Evolutionary conservation across 495 filamentous ascomycete genomes (phyloP).

Genomic region (Barbatosphaeria neglecta): DNA sequence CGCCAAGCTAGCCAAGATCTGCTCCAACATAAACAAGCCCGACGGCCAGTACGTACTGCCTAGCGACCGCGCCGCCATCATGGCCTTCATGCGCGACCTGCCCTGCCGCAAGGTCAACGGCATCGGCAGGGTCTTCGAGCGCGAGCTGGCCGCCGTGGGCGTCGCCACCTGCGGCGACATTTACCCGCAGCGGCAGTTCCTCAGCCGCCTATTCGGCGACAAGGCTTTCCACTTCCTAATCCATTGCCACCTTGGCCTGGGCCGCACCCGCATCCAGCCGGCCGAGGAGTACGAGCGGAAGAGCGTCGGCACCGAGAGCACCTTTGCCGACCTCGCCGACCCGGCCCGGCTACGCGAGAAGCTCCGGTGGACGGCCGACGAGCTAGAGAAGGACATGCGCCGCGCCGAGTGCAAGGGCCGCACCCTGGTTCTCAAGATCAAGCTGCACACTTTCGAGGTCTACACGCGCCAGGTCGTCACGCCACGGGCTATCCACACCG

Average conservation of each 20-base stretch:
- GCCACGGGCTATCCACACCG: conserved; percentile 55
- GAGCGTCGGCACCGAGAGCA: conserved; percentile 87
- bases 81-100: conserved; percentile 74
- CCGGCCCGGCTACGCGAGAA: conserved; percentile 61
- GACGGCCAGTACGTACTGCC: conserved; percentile 81
- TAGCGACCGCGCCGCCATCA: conserved; percentile 56
- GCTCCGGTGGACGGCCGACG: conserved; percentile 66
- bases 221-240: conserved; percentile 84
- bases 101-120: conserved; percentile 88
- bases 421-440: conserved; percentile 84
- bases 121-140: conserved; percentile 84
- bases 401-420: conserved; percentile 75
- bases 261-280: conserved; percentile 77
- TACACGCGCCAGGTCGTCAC: conserved; percentile 68
- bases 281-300: conserved; percentile 86
- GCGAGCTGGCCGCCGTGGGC: conserved; percentile 79
- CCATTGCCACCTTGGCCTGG: conserved; percentile 73
- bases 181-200: conserved; percentile 57
- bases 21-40: conserved; percentile 89
- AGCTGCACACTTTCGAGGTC: conserved; percentile 89
- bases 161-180: conserved; percentile 87
- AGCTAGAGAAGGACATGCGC: conserved; percentile 78
- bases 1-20: conserved; percentile 86
- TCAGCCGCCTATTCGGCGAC: conserved; percentile 71
- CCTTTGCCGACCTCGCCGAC: conserved; percentile 71